phyloP scores from a whole-genome alignment of 805 yeast genomes.

The Kazachstania psychrophila region DNA sequence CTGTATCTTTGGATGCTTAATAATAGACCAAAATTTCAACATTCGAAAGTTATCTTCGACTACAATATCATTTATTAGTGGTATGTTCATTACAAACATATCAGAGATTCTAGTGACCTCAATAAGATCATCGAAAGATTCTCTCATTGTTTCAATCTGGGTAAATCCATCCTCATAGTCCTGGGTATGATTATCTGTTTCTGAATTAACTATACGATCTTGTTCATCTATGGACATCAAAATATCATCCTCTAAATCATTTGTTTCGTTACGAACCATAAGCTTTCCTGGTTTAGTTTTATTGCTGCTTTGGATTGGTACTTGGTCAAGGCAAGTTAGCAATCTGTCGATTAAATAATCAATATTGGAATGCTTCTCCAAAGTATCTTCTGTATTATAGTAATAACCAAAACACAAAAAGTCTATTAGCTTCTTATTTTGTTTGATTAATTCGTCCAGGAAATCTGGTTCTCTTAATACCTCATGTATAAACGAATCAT shows the following conservation, averaged over 20 bases:
- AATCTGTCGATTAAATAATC: slow-evolving; percentile 27
- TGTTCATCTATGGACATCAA: background rate
- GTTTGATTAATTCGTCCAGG: slow-evolving; percentile 30
- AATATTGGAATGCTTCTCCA: slow-evolving; percentile 18
- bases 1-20: slow-evolving; percentile 46
- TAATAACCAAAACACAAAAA: slow-evolving; percentile 41
- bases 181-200: background rate
- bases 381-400: slow-evolving; percentile 12
- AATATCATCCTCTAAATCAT: background rate
- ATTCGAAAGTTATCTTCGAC: slow-evolving; percentile 62
- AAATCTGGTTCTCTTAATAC: slow-evolving; percentile 33
- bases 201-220: background rate
- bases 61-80: slow-evolving; percentile 84
- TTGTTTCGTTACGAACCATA: too few species aligned
- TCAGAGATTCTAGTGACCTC: slow-evolving; percentile 45
- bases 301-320: background rate
- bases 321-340: slow-evolving; percentile 16
- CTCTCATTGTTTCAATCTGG: background rate
- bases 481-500: slow-evolving; percentile 28
- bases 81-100: slow-evolving; percentile 76
- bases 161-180: background rate
- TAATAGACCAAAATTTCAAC: slow-evolving; percentile 66
- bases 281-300: background rate
- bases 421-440: slow-evolving; percentile 37
- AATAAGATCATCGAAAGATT: slow-evolving; percentile 9